Evolutionary conservation across 1,139 yeast species (phyloP), one percentile per base, ranked within the genome.

Genomic region (Sugiyamaella pinicola): DNA sequence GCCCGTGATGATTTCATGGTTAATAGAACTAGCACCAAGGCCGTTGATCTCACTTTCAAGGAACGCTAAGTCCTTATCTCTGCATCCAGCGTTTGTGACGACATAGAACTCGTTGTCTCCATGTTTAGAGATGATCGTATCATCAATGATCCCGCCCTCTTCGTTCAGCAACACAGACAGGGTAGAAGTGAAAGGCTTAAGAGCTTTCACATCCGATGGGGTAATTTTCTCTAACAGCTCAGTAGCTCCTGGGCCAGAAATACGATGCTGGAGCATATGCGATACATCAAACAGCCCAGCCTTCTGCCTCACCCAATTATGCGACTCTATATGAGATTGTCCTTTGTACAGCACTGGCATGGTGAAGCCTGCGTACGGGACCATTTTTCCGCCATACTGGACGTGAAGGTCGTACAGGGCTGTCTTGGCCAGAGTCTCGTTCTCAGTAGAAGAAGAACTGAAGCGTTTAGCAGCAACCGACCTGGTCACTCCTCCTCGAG

Each of bases 31-130:
- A 17, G 62, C 61, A 8, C 63, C 69, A n/a, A 65, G 58, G 53
- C 61, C 79, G 1, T 71, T 72, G 49, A 83, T 70, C 63, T 85
- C 85, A 2, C 71, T 65, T 45, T 76, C 73, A 62, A 93, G 74
- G 65, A 87, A 91, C 15, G 72, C 73, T 38, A 82, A 69, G 66
- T 91, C 98, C 67, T 87, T 85, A 3, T 81, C 93, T 57, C 96
- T 79, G 65, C 98, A 87, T 5, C 96, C 98, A 5, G 99, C 99
- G 69, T 93, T 93, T 49, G 98, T 91, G n/a, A 93, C 99, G 67
- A 93, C 82, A 69, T 90, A 90, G 69, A 79, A 91, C 33, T 81
- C 80, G 58, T 85, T 80, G n/a, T 85, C 85, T 2, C 77, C 83
- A 61, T 86, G 93, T 69, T 87, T 90, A 57, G 96, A 87, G 64